These are phyloP conservation scores for Acorus gramineus DNA, from an alignment of 106 monocot genomes.

Conservation along the genomic window DNA sequence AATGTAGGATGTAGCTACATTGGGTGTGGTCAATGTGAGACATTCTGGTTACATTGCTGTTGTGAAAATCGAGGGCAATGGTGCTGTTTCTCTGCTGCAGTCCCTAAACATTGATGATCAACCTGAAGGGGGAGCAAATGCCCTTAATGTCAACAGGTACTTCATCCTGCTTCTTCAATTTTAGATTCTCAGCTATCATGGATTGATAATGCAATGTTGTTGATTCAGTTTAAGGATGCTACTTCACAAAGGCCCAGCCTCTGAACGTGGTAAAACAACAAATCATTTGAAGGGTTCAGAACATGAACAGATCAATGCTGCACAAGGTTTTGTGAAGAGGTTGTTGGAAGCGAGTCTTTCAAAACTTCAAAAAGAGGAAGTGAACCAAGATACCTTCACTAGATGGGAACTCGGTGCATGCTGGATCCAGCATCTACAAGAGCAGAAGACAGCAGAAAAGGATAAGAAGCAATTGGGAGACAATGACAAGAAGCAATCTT, in stretches of 20 bases:
- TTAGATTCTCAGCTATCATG: background rate
- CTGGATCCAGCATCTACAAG: slow-evolving; percentile 97
- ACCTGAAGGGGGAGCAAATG: slow-evolving; percentile 92
- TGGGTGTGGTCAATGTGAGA: slow-evolving; percentile 73
- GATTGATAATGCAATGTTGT: slow-evolving; percentile 4
- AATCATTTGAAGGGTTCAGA: slow-evolving; percentile 26
- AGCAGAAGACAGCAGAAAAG: slow-evolving; percentile 74
- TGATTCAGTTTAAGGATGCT: slow-evolving; percentile 91
- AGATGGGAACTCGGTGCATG: slow-evolving; percentile 99
- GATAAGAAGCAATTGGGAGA: slow-evolving; percentile 69
- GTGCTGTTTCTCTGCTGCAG: slow-evolving; percentile 22
- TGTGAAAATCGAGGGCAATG: slow-evolving; percentile 62
- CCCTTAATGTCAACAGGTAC: slow-evolving; percentile 91
- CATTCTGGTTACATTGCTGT: slow-evolving; percentile 86
- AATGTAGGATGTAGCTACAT: slow-evolving; percentile 77
- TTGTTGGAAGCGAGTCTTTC: slow-evolving; percentile 55
- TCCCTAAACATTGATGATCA: slow-evolving; percentile 58
- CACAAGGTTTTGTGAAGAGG: slow-evolving; percentile 46
- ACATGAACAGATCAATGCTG: slow-evolving; percentile 40
- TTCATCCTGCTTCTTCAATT: background rate
- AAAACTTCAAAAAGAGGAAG: slow-evolving; percentile 57
- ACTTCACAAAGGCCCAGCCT: slow-evolving; percentile 36
- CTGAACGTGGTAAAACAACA: slow-evolving; percentile 31
- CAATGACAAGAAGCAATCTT: slow-evolving; percentile 57
- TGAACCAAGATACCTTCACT: slow-evolving; percentile 32